phyloP scores from a whole-genome alignment of 805 yeast genomes.

The Ogataea ganodermae region DNA sequence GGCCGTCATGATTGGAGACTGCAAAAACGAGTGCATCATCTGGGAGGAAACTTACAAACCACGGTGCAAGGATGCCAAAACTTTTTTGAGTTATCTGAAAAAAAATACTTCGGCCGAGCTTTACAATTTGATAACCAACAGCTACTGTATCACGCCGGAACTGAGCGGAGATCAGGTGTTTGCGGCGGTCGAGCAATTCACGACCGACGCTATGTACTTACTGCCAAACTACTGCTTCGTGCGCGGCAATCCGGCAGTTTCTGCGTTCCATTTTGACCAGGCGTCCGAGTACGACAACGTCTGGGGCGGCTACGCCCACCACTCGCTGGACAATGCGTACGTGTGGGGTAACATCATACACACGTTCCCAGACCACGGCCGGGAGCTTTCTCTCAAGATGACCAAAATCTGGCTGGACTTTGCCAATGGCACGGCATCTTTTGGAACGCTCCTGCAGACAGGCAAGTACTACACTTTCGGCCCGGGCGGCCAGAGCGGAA shows the following conservation, averaged over 20 bases:
- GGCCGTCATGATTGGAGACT: constrained; percentile 14
- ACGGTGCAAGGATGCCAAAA: neutral
- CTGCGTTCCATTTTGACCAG: constrained; percentile 19
- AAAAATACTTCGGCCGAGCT: constrained; percentile 2
- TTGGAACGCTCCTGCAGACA: neutral
- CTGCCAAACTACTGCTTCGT: constrained; percentile 9
- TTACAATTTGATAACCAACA: constrained; percentile 5
- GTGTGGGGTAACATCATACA: constrained; percentile 16
- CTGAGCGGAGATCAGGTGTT: neutral
- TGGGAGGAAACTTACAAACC: constrained; percentile 15
- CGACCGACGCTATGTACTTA: constrained; percentile 9
- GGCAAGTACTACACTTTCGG: constrained; percentile 12
- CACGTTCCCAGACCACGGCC: constrained; percentile 9
- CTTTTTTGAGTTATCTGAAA: constrained; percentile 2
- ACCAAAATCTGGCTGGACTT: constrained; percentile 11
- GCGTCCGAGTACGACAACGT: constrained; percentile 14
- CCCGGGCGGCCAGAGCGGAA: constrained; percentile 10
- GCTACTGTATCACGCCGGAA: neutral
- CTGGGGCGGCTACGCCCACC: constrained; percentile 17
- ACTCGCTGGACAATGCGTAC: constrained; percentile 20
- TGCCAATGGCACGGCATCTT: constrained; percentile 12
- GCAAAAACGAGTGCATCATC: constrained; percentile 14
- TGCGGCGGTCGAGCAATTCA: constrained; percentile 7
- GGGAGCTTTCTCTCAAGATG: constrained; percentile 10
- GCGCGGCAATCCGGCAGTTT: constrained; percentile 6